phyloP scores from a whole-genome alignment of 31 red algal genomes.

The Pterothamnion heteromorphum region DNA sequence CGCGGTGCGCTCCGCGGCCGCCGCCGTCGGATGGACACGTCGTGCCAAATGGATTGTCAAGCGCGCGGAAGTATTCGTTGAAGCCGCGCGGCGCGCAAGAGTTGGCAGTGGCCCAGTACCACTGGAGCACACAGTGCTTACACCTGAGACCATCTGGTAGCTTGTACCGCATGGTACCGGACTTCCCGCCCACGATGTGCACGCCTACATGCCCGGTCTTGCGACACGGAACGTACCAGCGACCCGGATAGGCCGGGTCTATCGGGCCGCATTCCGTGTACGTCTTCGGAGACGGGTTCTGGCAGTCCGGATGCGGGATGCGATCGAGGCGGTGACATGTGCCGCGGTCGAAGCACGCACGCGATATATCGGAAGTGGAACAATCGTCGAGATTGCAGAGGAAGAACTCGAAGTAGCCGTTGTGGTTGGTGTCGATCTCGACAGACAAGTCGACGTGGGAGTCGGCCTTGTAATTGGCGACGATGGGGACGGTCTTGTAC shows the following conservation, averaged over 20 bases:
- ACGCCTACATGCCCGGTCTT: not conserved
- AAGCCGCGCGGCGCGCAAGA: slow-evolving; percentile 52
- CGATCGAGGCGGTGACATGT: slow-evolving; percentile 46
- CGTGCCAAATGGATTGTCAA: not conserved
- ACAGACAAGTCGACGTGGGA: not conserved
- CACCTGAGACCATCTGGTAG: slow-evolving; percentile 51
- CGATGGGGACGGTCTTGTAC: not conserved
- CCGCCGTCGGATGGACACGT: slow-evolving; percentile 52
- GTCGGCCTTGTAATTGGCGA: not conserved
- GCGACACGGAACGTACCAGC: slow-evolving; percentile 59
- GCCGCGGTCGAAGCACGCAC: slow-evolving; percentile 24
- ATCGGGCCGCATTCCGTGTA: slow-evolving; percentile 63
- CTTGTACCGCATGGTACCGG: slow-evolving; percentile 63
- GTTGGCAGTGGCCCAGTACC: slow-evolving; percentile 56
- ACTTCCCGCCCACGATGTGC: slow-evolving; percentile 41
- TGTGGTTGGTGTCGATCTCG: slow-evolving; percentile 52
- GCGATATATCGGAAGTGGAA: slow-evolving; percentile 6
- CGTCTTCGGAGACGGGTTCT: slow-evolving; percentile 27
- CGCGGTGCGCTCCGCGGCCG: slow-evolving; percentile 48
- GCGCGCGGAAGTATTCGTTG: slow-evolving; percentile 26
- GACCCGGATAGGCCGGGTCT: slow-evolving; percentile 41
- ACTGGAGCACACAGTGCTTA: slow-evolving; percentile 63
- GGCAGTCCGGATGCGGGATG: slow-evolving; percentile 13
- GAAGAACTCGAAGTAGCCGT: slow-evolving; percentile 75
- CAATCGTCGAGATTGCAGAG: slow-evolving; percentile 66